A percentile compares a stretch with the other conserved stretches of the same genome.
phyloP scores from a whole-genome alignment of 176 grass and related monocot genomes.

The Aegilops bicornis region DNA sequence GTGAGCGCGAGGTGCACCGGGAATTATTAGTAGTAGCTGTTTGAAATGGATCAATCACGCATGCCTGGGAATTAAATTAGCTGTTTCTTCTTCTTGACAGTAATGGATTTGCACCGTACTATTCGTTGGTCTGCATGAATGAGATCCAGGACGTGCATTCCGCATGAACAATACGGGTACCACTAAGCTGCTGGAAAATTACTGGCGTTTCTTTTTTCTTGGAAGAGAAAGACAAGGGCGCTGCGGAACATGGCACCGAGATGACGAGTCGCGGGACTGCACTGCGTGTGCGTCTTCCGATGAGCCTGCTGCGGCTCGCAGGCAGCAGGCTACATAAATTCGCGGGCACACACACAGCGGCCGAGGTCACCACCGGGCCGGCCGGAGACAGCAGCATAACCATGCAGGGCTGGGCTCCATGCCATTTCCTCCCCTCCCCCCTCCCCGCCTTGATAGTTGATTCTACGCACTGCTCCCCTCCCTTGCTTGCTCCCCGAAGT shows the following conservation, averaged over 20 bases:
- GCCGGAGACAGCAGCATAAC: background rate
- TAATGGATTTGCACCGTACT: too few species aligned
- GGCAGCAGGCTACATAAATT: slow-evolving; percentile 2
- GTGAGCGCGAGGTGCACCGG: too few species aligned
- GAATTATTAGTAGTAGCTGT: too few species aligned
- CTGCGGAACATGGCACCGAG: background rate
- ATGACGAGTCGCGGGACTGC: background rate
- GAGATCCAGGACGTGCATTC: too few species aligned
- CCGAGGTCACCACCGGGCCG: background rate
- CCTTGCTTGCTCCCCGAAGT: slow-evolving; percentile 2
- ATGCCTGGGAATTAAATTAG: too few species aligned
- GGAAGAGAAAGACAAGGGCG: background rate
- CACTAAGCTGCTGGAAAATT: too few species aligned
- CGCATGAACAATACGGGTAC: too few species aligned
- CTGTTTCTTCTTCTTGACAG: too few species aligned
- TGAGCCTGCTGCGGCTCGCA: background rate
- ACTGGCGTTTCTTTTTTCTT: too few species aligned
- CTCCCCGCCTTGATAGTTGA: background rate
- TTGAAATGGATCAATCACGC: too few species aligned
- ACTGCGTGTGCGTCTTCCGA: background rate
- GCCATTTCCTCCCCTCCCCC: slow-evolving; percentile 22
- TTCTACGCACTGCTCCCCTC: background rate
- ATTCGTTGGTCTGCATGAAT: too few species aligned
- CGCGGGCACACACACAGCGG: slow-evolving; percentile 1
- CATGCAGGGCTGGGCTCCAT: background rate